Percentiles rank a stretch among this genome's conserved stretches.
Evolutionary conservation across 306 rosid genomes (phyloP).

Genomic region (Inga leiocalycina): DNA sequence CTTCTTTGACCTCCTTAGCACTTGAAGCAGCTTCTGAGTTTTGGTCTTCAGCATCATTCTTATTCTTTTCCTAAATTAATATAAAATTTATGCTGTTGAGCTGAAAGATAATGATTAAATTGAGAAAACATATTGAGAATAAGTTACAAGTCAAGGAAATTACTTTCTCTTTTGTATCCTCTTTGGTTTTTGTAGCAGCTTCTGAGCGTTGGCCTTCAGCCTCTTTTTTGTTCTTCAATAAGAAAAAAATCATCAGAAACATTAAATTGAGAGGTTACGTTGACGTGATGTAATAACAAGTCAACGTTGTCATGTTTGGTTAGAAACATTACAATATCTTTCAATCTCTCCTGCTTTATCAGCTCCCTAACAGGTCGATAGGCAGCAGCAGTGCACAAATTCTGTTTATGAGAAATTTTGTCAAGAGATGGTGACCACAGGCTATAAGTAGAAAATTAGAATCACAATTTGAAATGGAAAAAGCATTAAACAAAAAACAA

Average conservation of each 20-base stretch:
- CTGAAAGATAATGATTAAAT: not conserved
- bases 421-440: not conserved
- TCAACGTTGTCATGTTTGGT: not conserved
- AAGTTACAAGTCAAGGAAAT: not conserved
- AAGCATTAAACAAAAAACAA: no score
- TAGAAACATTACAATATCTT: not conserved
- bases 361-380: not conserved
- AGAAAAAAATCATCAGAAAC: not conserved
- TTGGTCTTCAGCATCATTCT: conserved; percentile 53
- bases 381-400: not conserved
- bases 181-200: not conserved
- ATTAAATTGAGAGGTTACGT: not conserved
- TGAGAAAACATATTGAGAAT: not conserved
- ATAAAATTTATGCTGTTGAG: conserved; percentile 12
- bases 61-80: conserved; percentile 66
- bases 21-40: conserved; percentile 52
- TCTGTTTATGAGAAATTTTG: not conserved
- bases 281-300: not conserved
- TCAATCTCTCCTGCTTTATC: not conserved
- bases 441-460: not conserved
- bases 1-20: conserved; percentile 57
- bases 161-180: not conserved
- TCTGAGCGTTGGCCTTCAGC: not conserved
- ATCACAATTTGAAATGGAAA: not conserved
- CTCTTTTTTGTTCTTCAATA: not conserved